Evolutionary conservation across 2,329 filamentous ascomycete species (phyloP).

Genomic region (Botrytis byssoidea): DNA sequence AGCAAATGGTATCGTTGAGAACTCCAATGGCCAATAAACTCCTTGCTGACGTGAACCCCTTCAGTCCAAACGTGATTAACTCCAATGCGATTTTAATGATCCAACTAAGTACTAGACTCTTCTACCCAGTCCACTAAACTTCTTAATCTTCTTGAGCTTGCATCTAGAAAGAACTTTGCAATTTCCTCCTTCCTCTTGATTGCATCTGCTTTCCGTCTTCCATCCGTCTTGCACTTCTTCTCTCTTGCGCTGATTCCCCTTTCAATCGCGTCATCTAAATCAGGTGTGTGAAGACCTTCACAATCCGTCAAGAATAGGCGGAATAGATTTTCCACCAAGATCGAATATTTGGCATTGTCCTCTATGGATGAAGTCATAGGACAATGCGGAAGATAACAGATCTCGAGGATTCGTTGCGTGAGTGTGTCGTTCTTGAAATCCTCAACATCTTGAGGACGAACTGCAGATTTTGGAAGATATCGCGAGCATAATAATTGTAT

Average conservation of each 20-base stretch:
- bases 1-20: conserved; percentile 17
- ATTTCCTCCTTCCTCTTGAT: conserved; percentile 34
- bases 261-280: conserved; percentile 48
- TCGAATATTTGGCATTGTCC: conserved; percentile 58
- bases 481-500: conserved; percentile 52
- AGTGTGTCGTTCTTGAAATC: conserved; percentile 43
- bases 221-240: conserved; percentile 43
- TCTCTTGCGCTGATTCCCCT: conserved; percentile 52
- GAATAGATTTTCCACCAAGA: conserved; percentile 54
- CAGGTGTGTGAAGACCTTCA: conserved; percentile 31
- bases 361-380: conserved; percentile 47
- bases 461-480: conserved; percentile 44
- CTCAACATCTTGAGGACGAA: conserved; percentile 36
- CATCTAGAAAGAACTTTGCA: conserved; percentile 31
- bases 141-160: conserved; percentile 40
- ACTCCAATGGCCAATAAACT: conserved; percentile 2
- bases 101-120: conserved; percentile 1
- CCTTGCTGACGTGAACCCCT: not conserved
- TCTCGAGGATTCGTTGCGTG: conserved; percentile 49
- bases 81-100: not conserved
- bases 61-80: not conserved
- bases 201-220: conserved; percentile 44
- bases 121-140: conserved; percentile 29
- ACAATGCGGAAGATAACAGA: conserved; percentile 53
- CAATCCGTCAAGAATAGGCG: conserved; percentile 44